Percentiles rank a stretch among this genome's conserved stretches.
Conservation (phyloP, 805 yeast species). For the Phaffomyces thermotolerans region DNA sequence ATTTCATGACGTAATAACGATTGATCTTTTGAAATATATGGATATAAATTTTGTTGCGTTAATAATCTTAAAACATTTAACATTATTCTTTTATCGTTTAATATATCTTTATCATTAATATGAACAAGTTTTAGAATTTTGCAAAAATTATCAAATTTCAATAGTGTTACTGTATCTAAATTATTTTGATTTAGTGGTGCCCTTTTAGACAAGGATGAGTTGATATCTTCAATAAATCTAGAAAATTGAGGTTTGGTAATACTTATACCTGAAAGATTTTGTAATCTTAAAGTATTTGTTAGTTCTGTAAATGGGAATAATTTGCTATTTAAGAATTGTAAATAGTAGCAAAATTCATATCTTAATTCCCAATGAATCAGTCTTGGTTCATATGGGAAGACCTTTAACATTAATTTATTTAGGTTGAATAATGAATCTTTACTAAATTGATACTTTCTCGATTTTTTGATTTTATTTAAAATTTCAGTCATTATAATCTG, state of each 20-base stretch:
- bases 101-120: slow-evolving; percentile 6
- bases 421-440: background rate
- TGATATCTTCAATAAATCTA: slow-evolving; percentile 1
- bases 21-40: slow-evolving; percentile 6
- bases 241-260: slow-evolving; percentile 10
- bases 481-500: slow-evolving; percentile 8
- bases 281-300: slow-evolving; percentile 7
- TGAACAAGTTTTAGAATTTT: slow-evolving; percentile 9
- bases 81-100: slow-evolving; percentile 10
- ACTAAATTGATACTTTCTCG: slow-evolving; percentile 2
- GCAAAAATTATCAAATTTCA: slow-evolving; percentile 7
- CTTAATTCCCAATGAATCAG: slow-evolving; percentile 12
- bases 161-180: slow-evolving; percentile 1
- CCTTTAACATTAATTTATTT: slow-evolving; percentile 1
- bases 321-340: slow-evolving; percentile 11
- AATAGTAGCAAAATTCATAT: slow-evolving; percentile 8
- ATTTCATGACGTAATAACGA: background rate
- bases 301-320: slow-evolving; percentile 3
- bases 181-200: slow-evolving; percentile 6
- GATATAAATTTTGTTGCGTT: slow-evolving; percentile 19
- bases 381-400: slow-evolving; percentile 17
- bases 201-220: slow-evolving; percentile 3
- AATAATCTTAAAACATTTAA: slow-evolving; percentile 14
- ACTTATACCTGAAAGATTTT: slow-evolving; percentile 14
- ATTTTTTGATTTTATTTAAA: background rate